Base-by-base conservation (phyloP, 331 rosid genomes). In the Phaseolus coccineus region DNA sequence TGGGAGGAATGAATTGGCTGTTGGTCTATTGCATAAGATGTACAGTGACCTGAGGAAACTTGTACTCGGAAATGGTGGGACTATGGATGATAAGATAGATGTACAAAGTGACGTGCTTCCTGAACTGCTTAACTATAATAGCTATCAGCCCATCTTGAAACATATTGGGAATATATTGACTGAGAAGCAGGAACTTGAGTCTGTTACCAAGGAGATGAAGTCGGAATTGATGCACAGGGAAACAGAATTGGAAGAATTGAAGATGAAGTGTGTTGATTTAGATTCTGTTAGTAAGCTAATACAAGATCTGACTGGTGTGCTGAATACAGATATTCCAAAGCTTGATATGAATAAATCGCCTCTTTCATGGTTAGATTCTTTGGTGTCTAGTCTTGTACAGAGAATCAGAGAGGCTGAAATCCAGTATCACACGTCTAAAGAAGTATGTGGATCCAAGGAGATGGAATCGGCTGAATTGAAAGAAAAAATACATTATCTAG, bases 381-480 rank as follows among this genome's bases (percentile, higher is more conserved):
- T 93, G 76, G 86, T 96, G 47, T 84, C 86, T 14, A 75, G 85
- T 82, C 92, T 96, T 90, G 82, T 93, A 72, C 94, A 84, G 86
- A 96, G 88, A 84, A 88, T 58, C 58, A 85, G 70, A 81, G 93
- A 87, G 73, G 88, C 89, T 83, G 88, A 86, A 83, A 75, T 59
- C 82, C 93, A 87, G 81, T 63, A 85, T 68, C 77, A 86, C 83
- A 81, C 81, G 42, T 80, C 87, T 65, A 84, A 83, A 77, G 90
- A 89, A 76, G 87, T 84, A 63, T 82, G 19, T 76, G 88, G 81
- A 66, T 85, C 90, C 19, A 84, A 58, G 79, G 84, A 76, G 86
- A 73, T 73, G 71, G 87, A 91, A 83, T 79, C 87, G 85, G 82
- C 80, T 69, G 89, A 85, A 82, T n/a, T 91, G 88, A 89, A 87